A percentile compares a stretch with the other conserved stretches of the same genome.
phyloP scores from a whole-genome alignment of 805 yeast genomes.

The Debaryomyces castellii region DNA sequence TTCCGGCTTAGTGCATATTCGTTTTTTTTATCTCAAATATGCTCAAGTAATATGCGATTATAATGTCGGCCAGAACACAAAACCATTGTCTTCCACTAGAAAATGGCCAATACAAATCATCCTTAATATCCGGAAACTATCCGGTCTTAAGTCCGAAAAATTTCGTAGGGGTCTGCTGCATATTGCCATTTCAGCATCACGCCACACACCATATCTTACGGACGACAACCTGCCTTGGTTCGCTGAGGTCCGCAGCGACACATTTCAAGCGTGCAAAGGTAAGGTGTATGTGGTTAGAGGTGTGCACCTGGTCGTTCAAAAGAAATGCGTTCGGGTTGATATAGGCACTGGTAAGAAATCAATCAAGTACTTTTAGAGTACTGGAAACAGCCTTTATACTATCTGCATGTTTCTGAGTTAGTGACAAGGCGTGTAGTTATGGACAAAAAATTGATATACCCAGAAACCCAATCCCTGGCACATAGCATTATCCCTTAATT shows the following conservation, averaged over 20 bases:
- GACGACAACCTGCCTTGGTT: not conserved
- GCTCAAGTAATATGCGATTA: not conserved
- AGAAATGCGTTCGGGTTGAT: too few relatives aligned
- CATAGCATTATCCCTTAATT: too few relatives aligned
- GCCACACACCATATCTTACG: not conserved
- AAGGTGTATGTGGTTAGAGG: not conserved
- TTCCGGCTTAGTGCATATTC: not conserved
- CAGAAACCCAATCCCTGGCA: too few relatives aligned
- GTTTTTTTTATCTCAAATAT: not conserved
- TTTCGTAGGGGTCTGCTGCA: not conserved
- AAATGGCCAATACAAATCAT: not conserved
- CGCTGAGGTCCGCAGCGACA: not conserved
- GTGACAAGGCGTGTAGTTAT: too few relatives aligned
- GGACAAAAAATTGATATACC: too few relatives aligned
- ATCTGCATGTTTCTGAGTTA: too few relatives aligned
- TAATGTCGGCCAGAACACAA: not conserved
- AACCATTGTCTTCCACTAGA: not conserved
- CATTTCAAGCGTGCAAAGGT: too few relatives aligned
- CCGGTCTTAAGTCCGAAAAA: not conserved
- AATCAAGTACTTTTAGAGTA: too few relatives aligned
- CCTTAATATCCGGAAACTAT: not conserved
- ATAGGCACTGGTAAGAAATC: too few relatives aligned
- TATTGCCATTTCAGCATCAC: not conserved
- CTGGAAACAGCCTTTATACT: too few relatives aligned
- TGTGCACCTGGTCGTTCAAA: not conserved